Evolutionary conservation across 106 monocot species (phyloP).

Genomic region (Allium sativum): DNA sequence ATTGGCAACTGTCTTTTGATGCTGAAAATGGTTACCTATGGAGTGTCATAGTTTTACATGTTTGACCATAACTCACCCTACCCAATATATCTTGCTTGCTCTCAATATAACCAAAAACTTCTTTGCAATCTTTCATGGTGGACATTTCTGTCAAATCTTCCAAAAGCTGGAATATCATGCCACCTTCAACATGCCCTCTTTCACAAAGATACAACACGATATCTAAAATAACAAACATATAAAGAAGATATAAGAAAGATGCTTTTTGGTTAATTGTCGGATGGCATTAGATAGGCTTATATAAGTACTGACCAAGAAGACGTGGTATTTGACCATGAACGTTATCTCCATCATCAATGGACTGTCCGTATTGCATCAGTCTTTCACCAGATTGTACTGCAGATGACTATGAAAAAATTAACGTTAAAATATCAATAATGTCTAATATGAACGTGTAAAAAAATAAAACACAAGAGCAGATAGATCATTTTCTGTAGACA

Average conservation of each 20-base stretch:
- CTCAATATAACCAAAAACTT: constrained; percentile 95
- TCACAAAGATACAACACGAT: constrained; percentile 89
- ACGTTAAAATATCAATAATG: no score
- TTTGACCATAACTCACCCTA: constrained; percentile 41
- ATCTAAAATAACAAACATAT: constrained; percentile 32
- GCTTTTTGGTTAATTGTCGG: no score
- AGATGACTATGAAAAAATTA: constrained; percentile 38
- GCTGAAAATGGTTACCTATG: not conserved
- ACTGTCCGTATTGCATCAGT: constrained; percentile 67
- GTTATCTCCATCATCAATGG: constrained; percentile 47
- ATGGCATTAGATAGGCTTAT: no score
- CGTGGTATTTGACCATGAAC: constrained; percentile 53
- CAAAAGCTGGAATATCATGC: constrained; percentile 97
- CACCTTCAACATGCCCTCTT: constrained; percentile 95
- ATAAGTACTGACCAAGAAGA: constrained; percentile 55
- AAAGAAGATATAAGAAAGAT: constrained; percentile 2
- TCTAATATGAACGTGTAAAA: no score
- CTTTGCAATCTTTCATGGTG: constrained; percentile 97
- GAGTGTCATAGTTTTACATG: not conserved
- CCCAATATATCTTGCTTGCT: constrained; percentile 93
- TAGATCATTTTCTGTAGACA: no score
- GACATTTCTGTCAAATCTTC: constrained; percentile 99
- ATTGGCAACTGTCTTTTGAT: not conserved
- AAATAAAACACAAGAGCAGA: no score
- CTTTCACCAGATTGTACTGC: constrained; percentile 78